phyloP scores from a whole-genome alignment of 108 stramenopile species.

The Discostella pseudostelligera region DNA sequence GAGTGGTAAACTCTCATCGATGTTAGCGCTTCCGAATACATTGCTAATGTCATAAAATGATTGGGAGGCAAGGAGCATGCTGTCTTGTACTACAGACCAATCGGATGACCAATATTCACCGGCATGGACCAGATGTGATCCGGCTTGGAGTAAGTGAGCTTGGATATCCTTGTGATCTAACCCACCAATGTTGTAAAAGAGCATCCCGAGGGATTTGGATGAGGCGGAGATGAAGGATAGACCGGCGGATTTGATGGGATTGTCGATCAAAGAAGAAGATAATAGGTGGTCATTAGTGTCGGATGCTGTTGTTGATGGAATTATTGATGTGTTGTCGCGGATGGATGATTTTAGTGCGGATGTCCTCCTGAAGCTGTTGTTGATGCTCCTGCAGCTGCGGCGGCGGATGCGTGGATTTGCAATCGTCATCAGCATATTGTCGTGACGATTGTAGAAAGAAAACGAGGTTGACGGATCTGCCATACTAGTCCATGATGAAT shows the following conservation, averaged over 20 bases:
- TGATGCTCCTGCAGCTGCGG: too few species aligned
- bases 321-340: too few species aligned
- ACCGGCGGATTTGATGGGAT: slow-evolving; percentile 45
- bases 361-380: too few species aligned
- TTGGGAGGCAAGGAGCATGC: slow-evolving; percentile 21
- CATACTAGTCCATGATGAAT: too few species aligned
- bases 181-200: slow-evolving; percentile 52
- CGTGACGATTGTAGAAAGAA: too few species aligned
- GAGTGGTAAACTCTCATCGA: slow-evolving; percentile 41
- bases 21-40: slow-evolving; percentile 47
- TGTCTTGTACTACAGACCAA: slow-evolving; percentile 32
- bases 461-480: too few species aligned
- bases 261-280: too few species aligned
- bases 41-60: slow-evolving; percentile 41
- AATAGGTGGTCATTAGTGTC: neutral
- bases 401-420: too few species aligned
- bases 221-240: slow-evolving; percentile 49
- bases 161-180: slow-evolving; percentile 53
- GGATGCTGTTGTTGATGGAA: neutral
- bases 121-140: slow-evolving; percentile 32
- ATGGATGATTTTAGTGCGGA: too few species aligned
- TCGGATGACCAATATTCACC: slow-evolving; percentile 27
- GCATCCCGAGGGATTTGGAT: slow-evolving; percentile 41
- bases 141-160: slow-evolving; percentile 31
- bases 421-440: too few species aligned